Evolutionary conservation across 2,329 filamentous ascomycete species (phyloP), one percentile per base, ranked within the genome.

Genomic region (Chrysoporthe austroafricana): DNA sequence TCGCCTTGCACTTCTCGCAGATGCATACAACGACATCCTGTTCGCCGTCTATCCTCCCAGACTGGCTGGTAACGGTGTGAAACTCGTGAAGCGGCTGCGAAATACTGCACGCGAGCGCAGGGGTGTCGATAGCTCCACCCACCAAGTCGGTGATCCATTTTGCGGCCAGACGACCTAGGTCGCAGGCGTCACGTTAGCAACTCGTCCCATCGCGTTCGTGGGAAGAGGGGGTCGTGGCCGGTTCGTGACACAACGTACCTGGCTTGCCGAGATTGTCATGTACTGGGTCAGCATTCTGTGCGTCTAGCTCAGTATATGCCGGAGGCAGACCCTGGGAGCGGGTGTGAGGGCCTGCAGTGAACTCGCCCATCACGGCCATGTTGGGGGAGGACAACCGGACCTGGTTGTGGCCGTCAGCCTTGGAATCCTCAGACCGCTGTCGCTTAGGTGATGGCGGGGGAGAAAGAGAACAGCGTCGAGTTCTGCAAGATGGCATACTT

Each of bases 81-180:
- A 70, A 60, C 8, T 61, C 52, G 57, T 70, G 68, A 26, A 60
- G 26, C 1, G 58, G 26, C 39, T 4, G 46, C 13, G 34, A 7
- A 43, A 46, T 42, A 18, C 21, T 34, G 18, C 68, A 70, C 42
- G 21, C 39, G 44, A 67, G 34, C 42, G 57, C 4, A 2, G 21
- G 42, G 16, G 9, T 21, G 3, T 59, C 46, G 56, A 60, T 32
- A n/a, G 46, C 59, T 26, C 67, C 62, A 46, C 48, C 61, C 32
- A 69, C 43, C 43, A 69, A 48, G 48, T 69, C 62, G n/a, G 21
- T 16, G 32, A 70, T 67, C 69, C 69, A 70, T 67, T 64, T 66
- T 18, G 64, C 69, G 8, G 69, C 67, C 14, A 70, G 46, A 34
- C 44, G 61, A 36, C 69, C 69, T 70, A 32, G 16, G 14, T 21